Evolutionary conservation across 441 rosid species (phyloP), one percentile per base, ranked within the genome.

Genomic region (Adansonia gregorii): DNA sequence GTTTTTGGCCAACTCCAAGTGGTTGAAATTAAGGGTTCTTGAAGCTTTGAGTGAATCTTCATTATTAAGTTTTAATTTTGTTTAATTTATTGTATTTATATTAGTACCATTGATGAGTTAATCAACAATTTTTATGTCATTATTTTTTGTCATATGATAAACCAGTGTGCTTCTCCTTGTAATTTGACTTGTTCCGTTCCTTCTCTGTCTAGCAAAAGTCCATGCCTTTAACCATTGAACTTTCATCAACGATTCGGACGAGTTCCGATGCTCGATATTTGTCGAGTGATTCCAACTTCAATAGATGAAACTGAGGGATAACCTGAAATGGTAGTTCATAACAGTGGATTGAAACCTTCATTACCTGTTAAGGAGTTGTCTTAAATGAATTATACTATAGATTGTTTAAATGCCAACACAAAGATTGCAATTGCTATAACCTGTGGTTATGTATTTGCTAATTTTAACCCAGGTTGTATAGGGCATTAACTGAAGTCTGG

Each of bases 401-500:
- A 24, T 24, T 0, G 45, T 12, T 61, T 2, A 0, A 61, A 27
- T 27, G 45, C 43, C 67, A 61, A 61, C 67, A 61, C 11, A 35
- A 59, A 0, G 67, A 63, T 31, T 14, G 67, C 45, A 15, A 15
- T 31, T 27, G 8, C 45, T 31, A 31, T 31, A 35, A 14, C 20
- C 4, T 0, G 12, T 35, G 0, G 22, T 41, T 64, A 64, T 14
- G 20, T 22, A n/a, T 73, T 58, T 61, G 24, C 12, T 55, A 31
- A 48, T 46, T 27, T 70, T n/a, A n/a, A 35, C 45, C 11, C 86
- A 89, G 93, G 82, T 79, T 76, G 79, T 84, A 78, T 80, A 79
- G 72, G 79, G 27, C 85, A 17, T 78, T 83, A 74, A 77, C 78
- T 43, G 82, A 80, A 17, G 76, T 82, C 75, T 67, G 71, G 74